Evolutionary conservation across 2,329 filamentous ascomycete species (phyloP).

Genomic region (Cadophora sp.): DNA sequence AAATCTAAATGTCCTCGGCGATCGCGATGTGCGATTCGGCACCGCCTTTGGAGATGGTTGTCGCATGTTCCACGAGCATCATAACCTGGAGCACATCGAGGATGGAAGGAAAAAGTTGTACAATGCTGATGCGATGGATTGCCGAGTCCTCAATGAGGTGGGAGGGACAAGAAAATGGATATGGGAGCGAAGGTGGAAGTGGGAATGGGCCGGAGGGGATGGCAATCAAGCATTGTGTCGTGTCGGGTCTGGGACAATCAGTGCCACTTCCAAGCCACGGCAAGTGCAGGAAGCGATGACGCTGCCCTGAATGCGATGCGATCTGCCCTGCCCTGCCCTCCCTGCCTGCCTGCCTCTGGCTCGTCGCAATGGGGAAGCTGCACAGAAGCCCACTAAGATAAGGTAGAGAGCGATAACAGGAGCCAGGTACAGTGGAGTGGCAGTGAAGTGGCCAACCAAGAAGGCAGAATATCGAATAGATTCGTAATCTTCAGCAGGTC

Average conservation of each 20-base stretch:
- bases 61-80: conserved; percentile 39
- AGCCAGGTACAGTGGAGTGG: conserved; percentile 2
- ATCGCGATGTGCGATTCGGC: conserved; percentile 26
- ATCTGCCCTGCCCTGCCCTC: neutral
- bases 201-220: conserved; percentile 6
- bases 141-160: neutral
- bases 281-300: conserved; percentile 8
- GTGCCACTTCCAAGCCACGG: conserved; percentile 7
- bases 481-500: neutral
- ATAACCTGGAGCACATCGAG: conserved; percentile 21
- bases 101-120: neutral
- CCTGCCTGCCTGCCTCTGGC: neutral
- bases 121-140: conserved; percentile 1
- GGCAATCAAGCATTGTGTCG: conserved; percentile 17
- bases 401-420: neutral
- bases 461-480: neutral
- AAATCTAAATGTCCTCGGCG: conserved; percentile 39
- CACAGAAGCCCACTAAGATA: neutral
- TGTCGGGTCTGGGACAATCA: neutral
- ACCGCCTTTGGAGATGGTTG: conserved; percentile 31
- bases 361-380: conserved; percentile 4
- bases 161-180: neutral
- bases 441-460: conserved; percentile 6
- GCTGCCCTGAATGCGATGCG: conserved; percentile 8
- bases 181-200: neutral